Evolutionary conservation across 371 early-diverging fungal genomes (phyloP), one percentile per base, ranked within the genome.

Genomic region (Dinochytrium kinnereticum): DNA sequence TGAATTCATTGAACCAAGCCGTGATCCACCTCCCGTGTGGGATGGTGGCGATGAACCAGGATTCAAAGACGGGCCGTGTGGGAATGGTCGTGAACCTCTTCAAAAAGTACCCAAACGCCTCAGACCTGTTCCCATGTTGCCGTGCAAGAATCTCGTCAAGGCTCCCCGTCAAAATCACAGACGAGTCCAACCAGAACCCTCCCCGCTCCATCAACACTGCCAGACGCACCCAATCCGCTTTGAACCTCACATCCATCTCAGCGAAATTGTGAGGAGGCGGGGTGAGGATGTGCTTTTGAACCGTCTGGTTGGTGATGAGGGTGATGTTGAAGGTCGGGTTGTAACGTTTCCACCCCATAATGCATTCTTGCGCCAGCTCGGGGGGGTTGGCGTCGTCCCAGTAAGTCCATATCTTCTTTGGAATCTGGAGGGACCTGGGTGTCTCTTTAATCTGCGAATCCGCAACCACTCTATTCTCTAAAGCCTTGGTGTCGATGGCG

Each of bases 371-470:
- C 5, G 26, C 57, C 7, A 55, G 26, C 10, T 19, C 24, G 21
- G 57, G 57, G 24, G 57, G 57, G 24, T 7, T 55, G 57, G 17
- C 24, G 57, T 55, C 24, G 24, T 55, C 26, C 57, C 57, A 55
- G 24, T 55, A 55, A 5, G 57, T 26, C 57, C 57, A 55, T 10
- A 55, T 55, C 10, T 17, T 19, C 26, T 55, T 55, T 10, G 57
- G 57, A 7, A 55, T 44, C 19, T 44, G 13, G n/a, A n/a, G n/a
- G n/a, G n/a, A n/a, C n/a, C n/a, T n/a, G n/a, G n/a, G n/a, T n/a
- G n/a, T n/a, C n/a, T n/a, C n/a, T n/a, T n/a, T n/a, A n/a, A n/a
- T n/a, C n/a, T n/a, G n/a, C n/a, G n/a, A n/a, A n/a, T n/a, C n/a
- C n/a, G n/a, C n/a, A n/a, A n/a, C n/a, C n/a, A n/a, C n/a, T n/a